Percentiles rank a stretch among this genome's conserved stretches.
Evolutionary conservation across 202 grass and related monocot genomes (phyloP).

Genomic region (Cymbopogon flexuosus): DNA sequence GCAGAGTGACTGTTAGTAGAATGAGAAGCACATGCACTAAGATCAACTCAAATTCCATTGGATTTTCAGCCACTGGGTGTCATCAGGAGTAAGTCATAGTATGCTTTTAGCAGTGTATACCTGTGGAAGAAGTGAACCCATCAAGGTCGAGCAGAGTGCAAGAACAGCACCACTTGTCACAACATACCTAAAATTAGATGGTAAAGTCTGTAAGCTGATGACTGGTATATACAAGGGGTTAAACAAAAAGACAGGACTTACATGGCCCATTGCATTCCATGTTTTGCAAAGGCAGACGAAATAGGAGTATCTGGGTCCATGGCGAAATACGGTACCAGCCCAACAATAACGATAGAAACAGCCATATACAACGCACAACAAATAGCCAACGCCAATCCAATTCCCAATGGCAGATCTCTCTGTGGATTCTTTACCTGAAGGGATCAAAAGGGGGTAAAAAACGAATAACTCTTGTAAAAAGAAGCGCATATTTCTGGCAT

Average conservation of each 20-base stretch:
- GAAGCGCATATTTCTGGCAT: not conserved
- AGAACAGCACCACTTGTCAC: slow-evolving; percentile 90
- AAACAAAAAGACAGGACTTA: slow-evolving; percentile 37
- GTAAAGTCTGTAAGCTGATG: slow-evolving; percentile 6
- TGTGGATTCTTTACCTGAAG: slow-evolving; percentile 93
- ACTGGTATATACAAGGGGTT: not conserved
- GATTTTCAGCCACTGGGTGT: not conserved
- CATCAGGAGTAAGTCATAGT: slow-evolving; percentile 11
- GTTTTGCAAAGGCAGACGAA: slow-evolving; percentile 84
- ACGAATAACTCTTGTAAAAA: not conserved
- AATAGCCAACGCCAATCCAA: slow-evolving; percentile 70
- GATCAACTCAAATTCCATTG: not conserved
- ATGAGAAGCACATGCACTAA: not conserved
- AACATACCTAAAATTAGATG: slow-evolving; percentile 70
- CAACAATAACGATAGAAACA: slow-evolving; percentile 92
- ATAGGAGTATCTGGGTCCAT: slow-evolving; percentile 99
- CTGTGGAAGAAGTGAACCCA: slow-evolving; percentile 98
- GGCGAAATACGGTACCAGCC: slow-evolving; percentile 85
- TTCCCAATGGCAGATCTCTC: slow-evolving; percentile 86
- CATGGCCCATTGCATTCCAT: slow-evolving; percentile 94
- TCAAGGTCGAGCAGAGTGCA: slow-evolving; percentile 92
- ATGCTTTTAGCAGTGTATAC: slow-evolving; percentile 36
- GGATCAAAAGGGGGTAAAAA: not conserved
- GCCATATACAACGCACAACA: slow-evolving; percentile 90
- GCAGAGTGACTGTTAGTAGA: not conserved